Evolutionary conservation across 2,329 filamentous ascomycete genomes (phyloP).

Genomic region (Thermothelomyces thermophilus): DNA sequence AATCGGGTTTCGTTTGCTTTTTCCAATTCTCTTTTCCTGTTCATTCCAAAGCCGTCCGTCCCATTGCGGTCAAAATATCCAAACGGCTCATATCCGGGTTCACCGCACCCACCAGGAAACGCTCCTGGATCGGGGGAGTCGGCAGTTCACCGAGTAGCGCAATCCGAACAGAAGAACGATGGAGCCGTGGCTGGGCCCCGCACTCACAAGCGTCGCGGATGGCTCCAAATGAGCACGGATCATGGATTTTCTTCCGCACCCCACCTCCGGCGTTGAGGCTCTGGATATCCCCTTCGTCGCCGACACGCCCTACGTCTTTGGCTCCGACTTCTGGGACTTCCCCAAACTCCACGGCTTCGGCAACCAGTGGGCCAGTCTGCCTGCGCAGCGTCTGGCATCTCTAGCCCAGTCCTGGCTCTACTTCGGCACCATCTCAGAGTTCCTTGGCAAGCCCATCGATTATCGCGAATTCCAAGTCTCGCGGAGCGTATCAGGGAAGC

Average conservation of each 20-base stretch:
- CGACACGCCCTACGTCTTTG: conserved; percentile 20
- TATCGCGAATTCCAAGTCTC: conserved; percentile 19
- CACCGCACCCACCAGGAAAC: not conserved
- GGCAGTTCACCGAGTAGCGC: not conserved
- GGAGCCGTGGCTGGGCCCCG: conserved; percentile 17
- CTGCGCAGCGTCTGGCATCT: conserved; percentile 18
- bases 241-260: conserved; percentile 23
- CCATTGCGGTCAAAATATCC: not conserved
- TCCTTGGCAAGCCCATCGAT: conserved; percentile 20
- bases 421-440: conserved; percentile 23
- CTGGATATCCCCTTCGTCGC: conserved; percentile 23
- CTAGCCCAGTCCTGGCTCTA: conserved; percentile 24
- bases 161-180: conserved; percentile 1
- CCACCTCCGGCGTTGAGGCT: conserved; percentile 19
- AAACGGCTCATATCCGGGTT: not conserved
- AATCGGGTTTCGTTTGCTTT: not conserved
- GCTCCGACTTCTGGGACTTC: conserved; percentile 23
- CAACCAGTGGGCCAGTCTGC: conserved; percentile 22
- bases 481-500: conserved; percentile 17
- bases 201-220: conserved; percentile 14
- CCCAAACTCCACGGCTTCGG: conserved; percentile 22
- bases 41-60: not conserved
- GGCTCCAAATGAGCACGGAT: conserved; percentile 12
- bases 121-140: not conserved
- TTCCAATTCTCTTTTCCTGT: not conserved